Percentiles rank a stretch among this genome's conserved stretches.
Conservation (phyloP, 2,329 filamentous ascomycete species). For the Exserohilum rostratum region DNA sequence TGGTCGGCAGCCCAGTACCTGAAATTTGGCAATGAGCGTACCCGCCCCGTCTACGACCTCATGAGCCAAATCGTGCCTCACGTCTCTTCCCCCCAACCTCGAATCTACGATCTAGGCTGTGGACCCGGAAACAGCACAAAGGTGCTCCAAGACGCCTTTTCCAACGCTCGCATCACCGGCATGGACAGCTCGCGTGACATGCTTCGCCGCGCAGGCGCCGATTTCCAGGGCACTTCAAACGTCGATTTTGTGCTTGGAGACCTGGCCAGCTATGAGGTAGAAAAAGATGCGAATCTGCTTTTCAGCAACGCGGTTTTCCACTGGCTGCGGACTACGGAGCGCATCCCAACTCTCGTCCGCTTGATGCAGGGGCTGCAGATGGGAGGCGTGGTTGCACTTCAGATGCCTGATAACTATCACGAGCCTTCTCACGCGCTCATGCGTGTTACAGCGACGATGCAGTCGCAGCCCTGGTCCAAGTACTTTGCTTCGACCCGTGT, state of each 20-base stretch:
- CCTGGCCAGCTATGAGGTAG: constrained; percentile 50
- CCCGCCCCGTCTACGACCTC: constrained; percentile 60
- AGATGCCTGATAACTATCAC: constrained; percentile 59
- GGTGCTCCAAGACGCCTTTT: constrained; percentile 57
- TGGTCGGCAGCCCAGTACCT: constrained; percentile 66
- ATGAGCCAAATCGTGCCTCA: constrained; percentile 55
- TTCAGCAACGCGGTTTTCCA: constrained; percentile 67
- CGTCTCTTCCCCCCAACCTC: constrained; percentile 32
- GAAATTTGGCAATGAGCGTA: constrained; percentile 61
- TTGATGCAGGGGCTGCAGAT: constrained; percentile 51
- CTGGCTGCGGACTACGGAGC: constrained; percentile 56
- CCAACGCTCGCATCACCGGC: constrained; percentile 55
- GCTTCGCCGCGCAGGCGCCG: constrained; percentile 56
- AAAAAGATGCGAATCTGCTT: constrained; percentile 45
- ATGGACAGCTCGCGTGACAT: constrained; percentile 64
- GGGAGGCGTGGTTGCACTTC: constrained; percentile 61
- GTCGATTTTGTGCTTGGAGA: constrained; percentile 57
- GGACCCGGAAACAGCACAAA: constrained; percentile 65
- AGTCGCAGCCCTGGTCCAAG: constrained; percentile 48
- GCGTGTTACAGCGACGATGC: constrained; percentile 49
- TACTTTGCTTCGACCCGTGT: constrained; percentile 30
- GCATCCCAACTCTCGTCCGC: constrained; percentile 54
- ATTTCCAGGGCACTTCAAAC: constrained; percentile 31
- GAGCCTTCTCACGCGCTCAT: constrained; percentile 60
- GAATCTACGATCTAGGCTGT: constrained; percentile 65